Base-by-base conservation (phyloP, 2,329 filamentous ascomycete species). In the Pseudogymnoascus sp. region DNA sequence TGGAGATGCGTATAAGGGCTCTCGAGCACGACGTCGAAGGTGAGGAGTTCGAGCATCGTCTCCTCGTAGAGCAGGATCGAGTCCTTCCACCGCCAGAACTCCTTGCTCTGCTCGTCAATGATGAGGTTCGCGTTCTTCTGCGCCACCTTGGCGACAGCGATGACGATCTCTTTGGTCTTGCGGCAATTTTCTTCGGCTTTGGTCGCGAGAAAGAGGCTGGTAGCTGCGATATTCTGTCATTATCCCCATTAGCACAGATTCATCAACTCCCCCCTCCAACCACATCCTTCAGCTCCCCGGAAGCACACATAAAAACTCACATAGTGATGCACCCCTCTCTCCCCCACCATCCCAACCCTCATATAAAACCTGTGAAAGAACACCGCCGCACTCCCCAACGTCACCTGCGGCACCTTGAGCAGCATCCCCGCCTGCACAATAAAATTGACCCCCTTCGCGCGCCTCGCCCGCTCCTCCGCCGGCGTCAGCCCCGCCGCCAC, bases 311-410 rank as follows among this genome's bases (percentile, higher is more conserved):
- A n/a, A n/a, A n/a, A n/a, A 81, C 84, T 77, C 77, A 96, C 90
- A 73, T 96, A 97, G 70, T 96, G 93, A 74, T 97, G 93, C 59
- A 96, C 84, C 13, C 91, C 91, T 67, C 86, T 89, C 70, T 88
- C 84, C 47, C 29, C 24, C 59, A 89, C 86, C 83, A 96, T 87
- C 72, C 87, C 93, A 72, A 82, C 86, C 67, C 92, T 87, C 91
- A 97, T 97, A 74, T 92, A 93, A 75, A 96, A 97, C 33, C 95
- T 86, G 75, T 99, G 93, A 74, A 99, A 93, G 79, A 96, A 97
- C 47, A 96, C 89, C 16, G 90, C 89, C 0, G 95, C 95, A 0
- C 96, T 96, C 76, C 90, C 93, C 44, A 99, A 81, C 0, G 95
- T 97, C 63, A 95, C 86, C 75, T 97, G 93, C 11, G 93, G 93